A percentile compares a stretch with the other conserved stretches of the same genome.
These are phyloP conservation scores for Shiraia bambusicola DNA, from an alignment of 2,329 filamentous ascomycete genomes.

Conservation along the genomic window DNA sequence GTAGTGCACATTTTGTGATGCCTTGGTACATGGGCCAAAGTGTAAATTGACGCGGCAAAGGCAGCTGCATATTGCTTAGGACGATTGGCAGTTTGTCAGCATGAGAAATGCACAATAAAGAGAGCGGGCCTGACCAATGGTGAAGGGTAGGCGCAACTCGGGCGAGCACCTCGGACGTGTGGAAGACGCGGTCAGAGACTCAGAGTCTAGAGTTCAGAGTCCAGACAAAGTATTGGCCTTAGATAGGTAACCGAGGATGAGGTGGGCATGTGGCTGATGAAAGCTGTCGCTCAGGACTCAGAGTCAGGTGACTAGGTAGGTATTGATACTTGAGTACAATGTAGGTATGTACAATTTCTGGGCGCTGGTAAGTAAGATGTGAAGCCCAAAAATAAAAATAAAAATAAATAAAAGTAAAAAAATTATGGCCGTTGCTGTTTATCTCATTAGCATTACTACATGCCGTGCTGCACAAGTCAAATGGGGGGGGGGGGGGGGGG, in stretches of 20 bases:
- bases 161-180: slow-evolving; percentile 30
- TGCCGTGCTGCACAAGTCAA: no score
- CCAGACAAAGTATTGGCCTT: slow-evolving; percentile 4
- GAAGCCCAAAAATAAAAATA: slow-evolving; percentile 7
- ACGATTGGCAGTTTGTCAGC: slow-evolving; percentile 19
- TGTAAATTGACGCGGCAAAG: neutral
- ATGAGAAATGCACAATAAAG: slow-evolving; percentile 9
- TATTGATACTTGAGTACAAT: no score
- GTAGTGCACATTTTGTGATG: neutral
- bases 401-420: no score
- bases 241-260: slow-evolving; percentile 22
- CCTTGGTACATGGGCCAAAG: neutral
- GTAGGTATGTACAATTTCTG: neutral
- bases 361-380: neutral
- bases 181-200: slow-evolving; percentile 19
- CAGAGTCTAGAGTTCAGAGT: no score
- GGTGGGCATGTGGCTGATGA: slow-evolving; percentile 18
- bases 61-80: slow-evolving; percentile 16
- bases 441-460: no score
- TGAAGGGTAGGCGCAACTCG: slow-evolving; percentile 12
- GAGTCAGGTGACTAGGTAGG: no score
- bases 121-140: slow-evolving; percentile 6
- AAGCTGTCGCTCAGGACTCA: slow-evolving; percentile 12
- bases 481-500: no score
- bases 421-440: no score